These are phyloP conservation scores for Cyphellophora attinorum DNA, from an alignment of 2,329 filamentous ascomycete species.

Conservation along the genomic window DNA sequence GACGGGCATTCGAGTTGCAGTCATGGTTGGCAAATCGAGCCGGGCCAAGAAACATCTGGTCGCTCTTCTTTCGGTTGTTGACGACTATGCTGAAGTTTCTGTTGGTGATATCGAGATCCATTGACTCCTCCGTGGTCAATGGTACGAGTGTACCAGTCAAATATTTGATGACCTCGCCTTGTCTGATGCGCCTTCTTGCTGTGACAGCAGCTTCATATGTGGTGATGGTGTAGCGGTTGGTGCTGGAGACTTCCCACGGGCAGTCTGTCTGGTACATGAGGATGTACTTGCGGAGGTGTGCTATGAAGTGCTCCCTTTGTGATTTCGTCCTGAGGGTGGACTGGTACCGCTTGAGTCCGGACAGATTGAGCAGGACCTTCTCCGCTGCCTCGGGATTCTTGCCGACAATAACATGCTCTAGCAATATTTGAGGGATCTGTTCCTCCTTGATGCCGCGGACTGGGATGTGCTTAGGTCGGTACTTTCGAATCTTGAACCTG, in stretches of 20 bases:
- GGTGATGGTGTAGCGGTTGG: constrained; percentile 88
- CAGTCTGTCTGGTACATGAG: constrained; percentile 89
- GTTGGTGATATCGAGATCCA: constrained; percentile 66
- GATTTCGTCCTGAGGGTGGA: constrained; percentile 59
- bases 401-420: constrained; percentile 59
- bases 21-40: constrained; percentile 97
- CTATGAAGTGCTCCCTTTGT: constrained; percentile 77
- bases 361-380: constrained; percentile 58
- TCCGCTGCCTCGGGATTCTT: constrained; percentile 66
- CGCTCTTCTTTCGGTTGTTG: constrained; percentile 80
- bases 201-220: constrained; percentile 82
- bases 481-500: constrained; percentile 95
- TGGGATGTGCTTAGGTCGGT: constrained; percentile 74
- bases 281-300: constrained; percentile 81
- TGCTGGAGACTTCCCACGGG: constrained; percentile 86
- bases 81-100: constrained; percentile 97
- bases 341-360: constrained; percentile 64
- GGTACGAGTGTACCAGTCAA: constrained; percentile 83
- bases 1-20: constrained; percentile 80
- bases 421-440: constrained; percentile 50
- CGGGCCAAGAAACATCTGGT: constrained; percentile 87
- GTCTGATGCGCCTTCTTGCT: constrained; percentile 67
- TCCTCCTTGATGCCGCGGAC: constrained; percentile 68
- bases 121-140: constrained; percentile 86
- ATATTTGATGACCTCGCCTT: constrained; percentile 82